A percentile compares a stretch with the other conserved stretches of the same genome.
phyloP scores from a whole-genome alignment of 2,329 filamentous ascomycete species.

The Claviceps spartinae region DNA sequence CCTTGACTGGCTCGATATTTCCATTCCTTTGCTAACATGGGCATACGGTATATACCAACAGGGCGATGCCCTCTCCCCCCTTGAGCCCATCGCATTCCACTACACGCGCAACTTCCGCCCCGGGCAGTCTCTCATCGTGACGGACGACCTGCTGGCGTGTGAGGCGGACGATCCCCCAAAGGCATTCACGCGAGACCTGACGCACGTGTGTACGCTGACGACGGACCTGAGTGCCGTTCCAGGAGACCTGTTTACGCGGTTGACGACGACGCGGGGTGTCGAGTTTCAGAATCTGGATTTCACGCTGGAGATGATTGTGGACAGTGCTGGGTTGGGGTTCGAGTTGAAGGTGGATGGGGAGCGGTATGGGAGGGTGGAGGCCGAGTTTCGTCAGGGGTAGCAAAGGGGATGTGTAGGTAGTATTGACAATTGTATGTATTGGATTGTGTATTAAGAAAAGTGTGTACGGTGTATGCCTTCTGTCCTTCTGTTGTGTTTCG shows the following conservation, averaged over 20 bases:
- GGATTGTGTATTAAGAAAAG: no score
- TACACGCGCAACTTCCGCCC: constrained; percentile 77
- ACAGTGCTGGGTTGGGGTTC: constrained; percentile 63
- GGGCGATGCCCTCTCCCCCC: constrained; percentile 64
- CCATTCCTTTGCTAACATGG: no score
- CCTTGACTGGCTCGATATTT: no score
- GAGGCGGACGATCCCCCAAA: constrained; percentile 53
- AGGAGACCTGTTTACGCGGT: constrained; percentile 54
- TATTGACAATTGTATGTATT: no score
- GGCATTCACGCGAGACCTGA: constrained; percentile 46
- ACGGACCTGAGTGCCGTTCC: constrained; percentile 68
- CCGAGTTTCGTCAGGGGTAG: constrained; percentile 52
- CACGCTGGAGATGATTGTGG: constrained; percentile 70
- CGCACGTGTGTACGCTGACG: constrained; percentile 67
- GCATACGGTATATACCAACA: constrained; percentile 15
- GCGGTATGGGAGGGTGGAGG: constrained; percentile 62
- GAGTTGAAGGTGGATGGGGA: constrained; percentile 69
- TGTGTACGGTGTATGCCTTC: no score
- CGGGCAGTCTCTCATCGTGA: constrained; percentile 62
- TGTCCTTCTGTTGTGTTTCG: no score
- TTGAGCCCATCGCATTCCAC: constrained; percentile 64
- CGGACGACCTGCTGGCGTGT: constrained; percentile 68
- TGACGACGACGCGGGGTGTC: constrained; percentile 66
- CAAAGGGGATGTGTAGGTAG: no score
- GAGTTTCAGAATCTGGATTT: constrained; percentile 77